A percentile compares a stretch with the other conserved stretches of the same genome.
These are phyloP conservation scores for Camillea tinctor DNA, from an alignment of 2,329 filamentous ascomycete species.

Conservation along the genomic window DNA sequence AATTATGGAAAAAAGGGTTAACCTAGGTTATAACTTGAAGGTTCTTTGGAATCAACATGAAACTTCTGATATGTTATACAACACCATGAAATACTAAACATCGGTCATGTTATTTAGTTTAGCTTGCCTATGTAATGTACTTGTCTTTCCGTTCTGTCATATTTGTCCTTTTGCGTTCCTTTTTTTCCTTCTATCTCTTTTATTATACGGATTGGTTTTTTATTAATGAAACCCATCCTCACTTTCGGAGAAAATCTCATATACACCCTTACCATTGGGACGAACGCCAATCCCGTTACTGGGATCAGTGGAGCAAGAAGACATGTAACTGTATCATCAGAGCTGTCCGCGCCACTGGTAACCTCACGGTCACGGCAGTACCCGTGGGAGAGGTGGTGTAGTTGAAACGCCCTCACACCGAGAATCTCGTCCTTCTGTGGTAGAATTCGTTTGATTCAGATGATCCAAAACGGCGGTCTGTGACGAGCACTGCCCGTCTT, in stretches of 20 bases:
- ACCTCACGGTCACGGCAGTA: background rate
- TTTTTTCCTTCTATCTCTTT: no score
- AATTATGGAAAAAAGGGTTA: no score
- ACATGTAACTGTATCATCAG: background rate
- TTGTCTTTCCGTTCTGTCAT: no score
- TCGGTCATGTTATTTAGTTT: no score
- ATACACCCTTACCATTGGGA: background rate
- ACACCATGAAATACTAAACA: no score
- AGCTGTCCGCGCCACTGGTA: background rate
- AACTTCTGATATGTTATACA: no score
- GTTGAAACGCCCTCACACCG: background rate
- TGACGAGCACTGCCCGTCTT: background rate
- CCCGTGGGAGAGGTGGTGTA: background rate
- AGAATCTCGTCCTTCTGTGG: background rate
- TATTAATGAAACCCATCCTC: background rate
- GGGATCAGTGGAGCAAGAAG: no score
- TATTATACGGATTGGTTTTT: background rate
- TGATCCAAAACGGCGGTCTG: background rate
- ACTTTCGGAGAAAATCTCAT: background rate
- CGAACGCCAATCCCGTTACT: no score
- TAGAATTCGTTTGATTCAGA: background rate
- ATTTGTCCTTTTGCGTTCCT: background rate
- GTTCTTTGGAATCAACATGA: no score
- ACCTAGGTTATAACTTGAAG: no score
- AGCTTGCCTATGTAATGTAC: no score